phyloP scores from a whole-genome alignment of 495 filamentous ascomycete species.

The Cladorrhinum samala region DNA sequence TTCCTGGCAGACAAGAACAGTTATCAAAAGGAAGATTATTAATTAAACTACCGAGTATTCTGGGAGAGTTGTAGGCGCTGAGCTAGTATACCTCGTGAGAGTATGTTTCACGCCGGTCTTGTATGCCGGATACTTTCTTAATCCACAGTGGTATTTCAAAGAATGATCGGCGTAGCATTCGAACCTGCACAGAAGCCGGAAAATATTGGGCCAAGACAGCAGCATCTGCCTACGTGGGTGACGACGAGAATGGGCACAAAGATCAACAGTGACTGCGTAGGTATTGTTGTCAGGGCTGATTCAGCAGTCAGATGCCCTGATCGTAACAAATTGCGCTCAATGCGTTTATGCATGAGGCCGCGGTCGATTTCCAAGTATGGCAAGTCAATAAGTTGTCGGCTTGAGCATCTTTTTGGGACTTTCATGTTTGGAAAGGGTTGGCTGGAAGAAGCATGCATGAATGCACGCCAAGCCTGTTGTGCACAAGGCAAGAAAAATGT shows the following conservation, averaged over 20 bases:
- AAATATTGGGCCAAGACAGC: too few species aligned
- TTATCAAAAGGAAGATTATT: too few species aligned
- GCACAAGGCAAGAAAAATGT: not conserved
- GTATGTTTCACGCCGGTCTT: too few species aligned
- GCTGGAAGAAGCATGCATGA: not conserved
- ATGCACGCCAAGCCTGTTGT: slow-evolving; percentile 1
- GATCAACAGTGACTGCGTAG: too few species aligned
- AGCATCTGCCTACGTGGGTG: too few species aligned
- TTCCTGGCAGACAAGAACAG: too few species aligned
- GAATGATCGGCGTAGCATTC: not conserved
- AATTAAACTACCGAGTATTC: too few species aligned
- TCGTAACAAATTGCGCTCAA: slow-evolving; percentile 27
- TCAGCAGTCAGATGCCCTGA: slow-evolving; percentile 18
- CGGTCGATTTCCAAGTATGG: not conserved
- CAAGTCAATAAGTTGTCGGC: not conserved
- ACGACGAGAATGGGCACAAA: too few species aligned
- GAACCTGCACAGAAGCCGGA: not conserved
- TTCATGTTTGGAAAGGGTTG: not conserved
- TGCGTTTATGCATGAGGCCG: slow-evolving; percentile 31
- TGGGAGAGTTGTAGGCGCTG: too few species aligned
- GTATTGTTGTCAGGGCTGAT: slow-evolving; percentile 22
- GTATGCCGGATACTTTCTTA: too few species aligned
- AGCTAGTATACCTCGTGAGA: too few species aligned
- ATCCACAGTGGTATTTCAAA: not conserved
- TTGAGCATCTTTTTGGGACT: not conserved